These are phyloP conservation scores for Lactarius pseudohatsudake DNA, from an alignment of 768 basidiomycete species.

Conservation along the genomic window DNA sequence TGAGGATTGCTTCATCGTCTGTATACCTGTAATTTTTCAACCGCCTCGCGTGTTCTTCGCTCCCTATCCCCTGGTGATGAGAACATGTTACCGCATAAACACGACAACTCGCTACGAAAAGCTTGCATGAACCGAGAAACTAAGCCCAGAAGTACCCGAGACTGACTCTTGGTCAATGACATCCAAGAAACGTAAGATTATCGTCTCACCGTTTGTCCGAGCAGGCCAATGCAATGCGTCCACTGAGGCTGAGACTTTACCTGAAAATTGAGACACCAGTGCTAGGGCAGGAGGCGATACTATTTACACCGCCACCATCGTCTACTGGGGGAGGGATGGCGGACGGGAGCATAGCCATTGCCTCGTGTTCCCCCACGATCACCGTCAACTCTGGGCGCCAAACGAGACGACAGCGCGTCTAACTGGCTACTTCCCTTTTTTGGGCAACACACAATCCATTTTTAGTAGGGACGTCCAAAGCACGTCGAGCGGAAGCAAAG, in stretches of 20 bases:
- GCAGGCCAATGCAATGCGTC: not conserved
- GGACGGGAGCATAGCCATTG: slow-evolving; percentile 4
- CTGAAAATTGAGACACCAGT: not conserved
- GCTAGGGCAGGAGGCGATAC: not conserved
- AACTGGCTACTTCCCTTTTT: slow-evolving; percentile 9
- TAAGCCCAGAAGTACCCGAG: not conserved
- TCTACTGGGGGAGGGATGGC: not conserved
- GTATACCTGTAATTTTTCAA: not conserved
- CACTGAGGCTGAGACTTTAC: not conserved
- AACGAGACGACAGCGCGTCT: slow-evolving; percentile 3
- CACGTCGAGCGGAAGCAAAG: not conserved
- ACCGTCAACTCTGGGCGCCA: not conserved
- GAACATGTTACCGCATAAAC: not conserved
- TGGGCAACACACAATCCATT: not conserved
- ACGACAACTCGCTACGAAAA: not conserved
- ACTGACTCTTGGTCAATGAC: not conserved
- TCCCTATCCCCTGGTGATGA: not conserved
- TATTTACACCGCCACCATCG: not conserved
- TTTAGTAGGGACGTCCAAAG: not conserved
- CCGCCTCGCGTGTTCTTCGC: not conserved
- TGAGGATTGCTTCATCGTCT: not conserved
- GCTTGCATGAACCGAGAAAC: not conserved
- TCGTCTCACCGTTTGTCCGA: not conserved
- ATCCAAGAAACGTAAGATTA: not conserved
- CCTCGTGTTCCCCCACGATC: slow-evolving; percentile 5